phyloP scores from a whole-genome alignment of 179 eudicot genomes.

The Spinacia oleracea region DNA sequence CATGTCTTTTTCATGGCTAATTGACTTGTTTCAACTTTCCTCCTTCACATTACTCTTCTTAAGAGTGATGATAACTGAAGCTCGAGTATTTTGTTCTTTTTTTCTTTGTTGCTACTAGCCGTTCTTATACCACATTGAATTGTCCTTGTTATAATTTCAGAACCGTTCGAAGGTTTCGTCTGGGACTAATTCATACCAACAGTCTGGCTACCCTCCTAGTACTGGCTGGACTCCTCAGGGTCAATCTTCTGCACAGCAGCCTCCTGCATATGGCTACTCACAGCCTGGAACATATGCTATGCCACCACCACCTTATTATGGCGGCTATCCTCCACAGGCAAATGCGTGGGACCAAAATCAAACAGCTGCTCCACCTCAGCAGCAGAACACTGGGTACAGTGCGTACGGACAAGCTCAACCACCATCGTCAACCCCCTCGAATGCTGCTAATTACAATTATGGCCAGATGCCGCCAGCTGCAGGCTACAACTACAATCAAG shows the following conservation, averaged over 20 bases:
- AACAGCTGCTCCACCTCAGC: conserved; percentile 54
- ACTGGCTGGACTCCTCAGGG: conserved; percentile 53
- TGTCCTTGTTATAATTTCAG: conserved; percentile 40
- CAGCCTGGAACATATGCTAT: conserved; percentile 72
- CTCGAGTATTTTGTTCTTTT: not conserved
- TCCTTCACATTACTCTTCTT: not conserved
- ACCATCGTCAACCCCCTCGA: conserved; percentile 47
- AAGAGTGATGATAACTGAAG: not conserved
- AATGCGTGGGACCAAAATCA: conserved; percentile 83
- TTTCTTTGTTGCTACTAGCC: not conserved
- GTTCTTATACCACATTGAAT: not conserved
- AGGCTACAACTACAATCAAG: conserved; percentile 47
- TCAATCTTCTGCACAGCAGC: conserved; percentile 63
- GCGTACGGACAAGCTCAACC: conserved; percentile 50
- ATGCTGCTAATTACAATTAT: conserved; percentile 56
- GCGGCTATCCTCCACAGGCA: conserved; percentile 63
- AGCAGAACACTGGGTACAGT: conserved; percentile 54
- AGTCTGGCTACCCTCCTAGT: conserved; percentile 31
- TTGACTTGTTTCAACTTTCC: not conserved
- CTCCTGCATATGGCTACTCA: conserved; percentile 71
- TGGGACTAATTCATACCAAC: conserved; percentile 43
- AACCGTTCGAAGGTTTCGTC: conserved; percentile 54
- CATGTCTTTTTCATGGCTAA: not conserved
- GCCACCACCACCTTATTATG: conserved; percentile 61
- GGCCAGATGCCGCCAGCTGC: conserved; percentile 47